Evolutionary conservation across 768 basidiomycete species (phyloP).

Genomic region (Psilocybe tampanensis): DNA sequence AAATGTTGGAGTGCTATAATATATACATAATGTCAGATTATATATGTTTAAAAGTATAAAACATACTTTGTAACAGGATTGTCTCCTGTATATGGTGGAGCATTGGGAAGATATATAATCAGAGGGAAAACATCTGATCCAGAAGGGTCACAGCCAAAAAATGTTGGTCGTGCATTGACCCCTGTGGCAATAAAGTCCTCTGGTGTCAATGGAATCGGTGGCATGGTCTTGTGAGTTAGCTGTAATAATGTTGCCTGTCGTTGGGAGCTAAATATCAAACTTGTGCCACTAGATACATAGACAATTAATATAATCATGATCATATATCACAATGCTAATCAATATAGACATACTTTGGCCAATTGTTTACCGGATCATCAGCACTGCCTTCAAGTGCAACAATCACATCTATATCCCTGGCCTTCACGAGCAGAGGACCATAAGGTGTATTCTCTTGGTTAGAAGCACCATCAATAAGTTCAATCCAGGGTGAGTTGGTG

Average conservation of each 20-base stretch:
- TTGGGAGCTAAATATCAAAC: slow-evolving; percentile 43
- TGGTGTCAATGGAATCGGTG: slow-evolving; percentile 57
- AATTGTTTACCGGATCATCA: slow-evolving; percentile 54
- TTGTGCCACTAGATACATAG: slow-evolving; percentile 47
- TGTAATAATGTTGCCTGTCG: slow-evolving; percentile 47
- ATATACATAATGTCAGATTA: no score
- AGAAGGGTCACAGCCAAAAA: slow-evolving; percentile 76
- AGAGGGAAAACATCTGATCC: slow-evolving; percentile 61
- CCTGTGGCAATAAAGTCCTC: slow-evolving; percentile 59
- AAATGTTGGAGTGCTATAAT: slow-evolving; percentile 56
- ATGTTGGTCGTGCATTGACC: slow-evolving; percentile 68
- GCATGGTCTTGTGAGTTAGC: slow-evolving; percentile 60
- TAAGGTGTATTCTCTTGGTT: slow-evolving; percentile 74
- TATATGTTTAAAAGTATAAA: slow-evolving; percentile 5
- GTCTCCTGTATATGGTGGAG: slow-evolving; percentile 66
- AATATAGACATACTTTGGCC: slow-evolving; percentile 61
- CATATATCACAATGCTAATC: not conserved
- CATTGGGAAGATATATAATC: slow-evolving; percentile 76
- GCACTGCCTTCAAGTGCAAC: slow-evolving; percentile 72
- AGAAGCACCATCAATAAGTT: slow-evolving; percentile 72
- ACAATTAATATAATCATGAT: not conserved
- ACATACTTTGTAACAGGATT: slow-evolving; percentile 67
- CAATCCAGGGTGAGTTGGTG: slow-evolving; percentile 50
- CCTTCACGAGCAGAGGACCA: slow-evolving; percentile 69
- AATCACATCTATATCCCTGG: slow-evolving; percentile 71